Evolutionary conservation across 345 rosid genomes (phyloP).

Genomic region (Rubroshorea leprosula): DNA sequence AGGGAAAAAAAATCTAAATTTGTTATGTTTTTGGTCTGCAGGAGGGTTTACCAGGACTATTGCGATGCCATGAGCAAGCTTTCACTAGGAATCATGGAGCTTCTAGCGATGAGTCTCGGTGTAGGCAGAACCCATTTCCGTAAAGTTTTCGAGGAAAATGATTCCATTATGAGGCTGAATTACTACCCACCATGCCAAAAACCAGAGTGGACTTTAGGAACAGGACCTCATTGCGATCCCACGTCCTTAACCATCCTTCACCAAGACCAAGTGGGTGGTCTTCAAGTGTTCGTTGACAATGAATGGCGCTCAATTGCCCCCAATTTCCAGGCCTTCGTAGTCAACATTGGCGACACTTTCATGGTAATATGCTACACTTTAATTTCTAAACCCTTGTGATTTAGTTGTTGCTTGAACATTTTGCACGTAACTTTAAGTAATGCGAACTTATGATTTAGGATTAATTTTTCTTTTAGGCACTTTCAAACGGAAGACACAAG

Average conservation of each 20-base stretch:
- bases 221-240: constrained; percentile 90
- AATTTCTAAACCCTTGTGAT: too few relatives aligned
- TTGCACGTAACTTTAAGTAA: too few relatives aligned
- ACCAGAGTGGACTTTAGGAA: constrained; percentile 56
- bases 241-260: constrained; percentile 77
- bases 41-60: constrained; percentile 46
- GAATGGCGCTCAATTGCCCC: constrained; percentile 64
- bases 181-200: constrained; percentile 61
- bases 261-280: constrained; percentile 79
- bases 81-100: constrained; percentile 34
- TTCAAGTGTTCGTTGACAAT: constrained; percentile 52
- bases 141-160: constrained; percentile 44
- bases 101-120: constrained; percentile 46
- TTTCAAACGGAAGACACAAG: constrained; percentile 56
- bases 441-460: background rate
- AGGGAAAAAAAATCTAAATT: too few relatives aligned
- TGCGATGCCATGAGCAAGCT: constrained; percentile 44
- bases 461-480: constrained; percentile 32
- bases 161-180: constrained; percentile 64
- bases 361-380: constrained; percentile 29
- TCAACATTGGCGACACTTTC: constrained; percentile 80
- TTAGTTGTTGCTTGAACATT: too few relatives aligned
- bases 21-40: constrained; percentile 14
- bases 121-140: constrained; percentile 30
- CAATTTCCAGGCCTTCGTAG: constrained; percentile 49